phyloP scores from a whole-genome alignment of 169 alveolate species.

The Plasmodium cynomolgi region DNA sequence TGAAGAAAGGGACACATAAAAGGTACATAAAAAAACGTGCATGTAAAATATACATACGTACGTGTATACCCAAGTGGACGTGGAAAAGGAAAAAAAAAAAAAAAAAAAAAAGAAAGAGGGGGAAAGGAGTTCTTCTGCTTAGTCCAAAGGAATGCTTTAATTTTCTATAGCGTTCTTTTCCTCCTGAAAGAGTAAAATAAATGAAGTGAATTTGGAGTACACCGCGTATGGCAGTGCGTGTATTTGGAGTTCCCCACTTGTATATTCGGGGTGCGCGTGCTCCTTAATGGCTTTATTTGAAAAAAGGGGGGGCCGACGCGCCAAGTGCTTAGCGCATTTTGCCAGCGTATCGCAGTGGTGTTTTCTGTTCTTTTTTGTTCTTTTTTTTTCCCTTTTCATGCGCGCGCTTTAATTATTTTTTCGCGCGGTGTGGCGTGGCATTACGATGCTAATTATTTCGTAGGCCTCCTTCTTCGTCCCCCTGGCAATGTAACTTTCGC shows the following conservation, averaged over 20 bases:
- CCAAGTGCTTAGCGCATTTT: not conserved
- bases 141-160: constrained; percentile 9
- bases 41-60: not conserved
- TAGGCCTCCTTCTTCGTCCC: constrained; percentile 71
- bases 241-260: not conserved
- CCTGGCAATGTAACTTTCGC: constrained; percentile 64
- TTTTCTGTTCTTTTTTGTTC: too few relatives aligned
- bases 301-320: not conserved
- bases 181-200: constrained; percentile 26
- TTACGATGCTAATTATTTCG: constrained; percentile 69
- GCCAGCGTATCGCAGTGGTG: not conserved
- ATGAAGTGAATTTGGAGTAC: not conserved
- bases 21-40: not conserved
- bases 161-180: constrained; percentile 68
- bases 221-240: not conserved
- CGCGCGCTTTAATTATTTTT: constrained; percentile 3
- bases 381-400: not conserved
- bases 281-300: not conserved
- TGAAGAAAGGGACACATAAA: not conserved
- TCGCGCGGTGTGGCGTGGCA: not conserved
- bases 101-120: not conserved
- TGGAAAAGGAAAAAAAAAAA: not conserved
- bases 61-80: not conserved
- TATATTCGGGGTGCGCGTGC: not conserved
- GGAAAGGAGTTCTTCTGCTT: not conserved